Conservation (phyloP, 2,329 filamentous ascomycete genomes). For the Aspergillus arachidicola region DNA sequence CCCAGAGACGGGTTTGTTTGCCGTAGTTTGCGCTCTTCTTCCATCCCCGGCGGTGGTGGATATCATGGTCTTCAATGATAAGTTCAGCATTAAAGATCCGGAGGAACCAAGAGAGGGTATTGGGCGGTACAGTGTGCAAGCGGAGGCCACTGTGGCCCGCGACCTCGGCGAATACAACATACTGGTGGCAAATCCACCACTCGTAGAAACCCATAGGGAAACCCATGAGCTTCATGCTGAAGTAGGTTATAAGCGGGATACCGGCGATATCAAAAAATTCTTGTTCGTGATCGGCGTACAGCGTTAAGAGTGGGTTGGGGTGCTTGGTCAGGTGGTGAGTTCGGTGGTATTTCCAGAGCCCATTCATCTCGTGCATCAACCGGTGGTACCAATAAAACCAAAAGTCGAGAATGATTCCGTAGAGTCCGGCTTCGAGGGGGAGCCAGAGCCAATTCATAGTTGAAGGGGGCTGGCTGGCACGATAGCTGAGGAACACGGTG, state of each 20-base stretch:
- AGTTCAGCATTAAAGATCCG: constrained; percentile 38
- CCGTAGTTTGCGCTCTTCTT: constrained; percentile 43
- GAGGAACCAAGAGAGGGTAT: constrained; percentile 39
- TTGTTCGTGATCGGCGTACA: constrained; percentile 48
- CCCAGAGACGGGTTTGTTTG: constrained; percentile 45
- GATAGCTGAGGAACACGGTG: constrained; percentile 37
- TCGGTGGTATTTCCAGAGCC: constrained; percentile 49
- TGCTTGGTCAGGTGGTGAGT: constrained; percentile 52
- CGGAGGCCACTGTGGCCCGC: constrained; percentile 31
- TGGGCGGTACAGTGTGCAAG: constrained; percentile 38
- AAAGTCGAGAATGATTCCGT: constrained; percentile 48
- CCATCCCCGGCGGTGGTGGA: constrained; percentile 45
- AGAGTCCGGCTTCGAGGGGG: constrained; percentile 43
- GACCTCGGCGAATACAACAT: constrained; percentile 42
- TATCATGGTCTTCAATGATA: constrained; percentile 47
- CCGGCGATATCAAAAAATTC: constrained; percentile 48
- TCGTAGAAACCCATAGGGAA: constrained; percentile 52
- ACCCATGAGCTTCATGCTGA: constrained; percentile 38
- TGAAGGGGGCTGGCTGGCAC: constrained; percentile 23
- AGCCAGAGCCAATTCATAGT: constrained; percentile 40
- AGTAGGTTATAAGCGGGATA: constrained; percentile 46
- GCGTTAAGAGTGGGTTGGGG: constrained; percentile 45
- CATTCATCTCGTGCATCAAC: constrained; percentile 44
- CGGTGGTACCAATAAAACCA: constrained; percentile 47
- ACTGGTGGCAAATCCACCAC: constrained; percentile 52